A percentile compares a stretch with the other conserved stretches of the same genome.
These are phyloP conservation scores for Ceratobasidium sp. DNA, from an alignment of 1,284 basidiomycete genomes.

Conservation along the genomic window DNA sequence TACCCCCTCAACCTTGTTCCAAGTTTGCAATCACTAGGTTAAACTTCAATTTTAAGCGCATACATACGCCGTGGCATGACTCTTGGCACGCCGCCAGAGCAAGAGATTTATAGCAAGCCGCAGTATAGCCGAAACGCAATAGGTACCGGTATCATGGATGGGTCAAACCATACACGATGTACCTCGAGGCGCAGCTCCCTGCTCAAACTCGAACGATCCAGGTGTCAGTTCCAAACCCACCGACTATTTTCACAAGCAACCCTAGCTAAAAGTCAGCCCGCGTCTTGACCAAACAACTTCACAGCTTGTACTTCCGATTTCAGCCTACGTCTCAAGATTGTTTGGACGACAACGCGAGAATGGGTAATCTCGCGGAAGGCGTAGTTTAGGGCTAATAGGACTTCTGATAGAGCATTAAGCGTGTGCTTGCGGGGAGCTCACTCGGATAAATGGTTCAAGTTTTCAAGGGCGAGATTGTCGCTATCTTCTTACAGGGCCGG, in stretches of 20 bases:
- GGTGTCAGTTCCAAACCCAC: background rate
- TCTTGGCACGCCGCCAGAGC: background rate
- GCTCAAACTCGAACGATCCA: background rate
- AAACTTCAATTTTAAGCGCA: background rate
- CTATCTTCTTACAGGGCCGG: constrained; percentile 6
- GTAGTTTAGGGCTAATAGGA: constrained; percentile 2
- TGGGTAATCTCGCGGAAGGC: background rate
- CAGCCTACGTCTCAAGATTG: background rate
- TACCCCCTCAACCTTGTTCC: background rate
- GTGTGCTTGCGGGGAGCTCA: background rate
- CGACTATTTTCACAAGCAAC: background rate
- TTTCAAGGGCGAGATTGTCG: constrained; percentile 17
- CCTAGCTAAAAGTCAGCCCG: background rate
- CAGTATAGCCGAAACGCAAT: background rate
- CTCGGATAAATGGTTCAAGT: constrained; percentile 3
- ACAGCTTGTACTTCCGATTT: constrained; percentile 9
- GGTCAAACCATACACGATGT: background rate
- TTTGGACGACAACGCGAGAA: constrained; percentile 19
- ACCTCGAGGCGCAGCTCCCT: background rate
- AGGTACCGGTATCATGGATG: constrained; percentile 7
- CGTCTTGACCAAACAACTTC: background rate
- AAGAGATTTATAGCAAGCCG: background rate
- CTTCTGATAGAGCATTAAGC: constrained; percentile 22
- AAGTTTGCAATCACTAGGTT: background rate
- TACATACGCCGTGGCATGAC: background rate